These are phyloP conservation scores for Calonectria pseudoreteaudii DNA, from an alignment of 2,329 filamentous ascomycete species.

Conservation along the genomic window DNA sequence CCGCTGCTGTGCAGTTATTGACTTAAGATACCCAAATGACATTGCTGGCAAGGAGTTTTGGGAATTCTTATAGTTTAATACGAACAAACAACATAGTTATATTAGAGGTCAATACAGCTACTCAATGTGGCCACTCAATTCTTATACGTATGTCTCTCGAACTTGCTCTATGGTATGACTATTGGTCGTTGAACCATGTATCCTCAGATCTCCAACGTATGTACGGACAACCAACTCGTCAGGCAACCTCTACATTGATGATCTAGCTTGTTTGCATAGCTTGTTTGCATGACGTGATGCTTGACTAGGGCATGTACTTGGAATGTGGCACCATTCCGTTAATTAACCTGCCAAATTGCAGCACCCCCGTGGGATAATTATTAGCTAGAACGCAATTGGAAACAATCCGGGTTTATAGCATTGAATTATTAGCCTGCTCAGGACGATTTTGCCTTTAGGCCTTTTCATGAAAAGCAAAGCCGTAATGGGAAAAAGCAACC, in stretches of 20 bases:
- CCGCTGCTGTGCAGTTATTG: conserved; percentile 9
- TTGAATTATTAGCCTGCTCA: background rate
- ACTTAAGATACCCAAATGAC: conserved; percentile 7
- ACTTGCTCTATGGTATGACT: background rate
- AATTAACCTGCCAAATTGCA: background rate
- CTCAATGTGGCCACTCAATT: background rate
- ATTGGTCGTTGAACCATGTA: background rate
- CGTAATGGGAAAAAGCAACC: background rate
- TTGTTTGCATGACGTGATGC: background rate
- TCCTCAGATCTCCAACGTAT: background rate
- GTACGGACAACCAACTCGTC: background rate
- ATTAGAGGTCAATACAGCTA: conserved; percentile 4
- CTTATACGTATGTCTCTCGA: background rate
- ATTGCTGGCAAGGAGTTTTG: conserved; percentile 1
- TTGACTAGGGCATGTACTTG: background rate
- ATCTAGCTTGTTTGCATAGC: background rate
- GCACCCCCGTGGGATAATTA: background rate
- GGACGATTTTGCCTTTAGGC: background rate
- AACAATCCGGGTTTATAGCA: background rate
- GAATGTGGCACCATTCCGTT: background rate
- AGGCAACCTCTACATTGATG: background rate
- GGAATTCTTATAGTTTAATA: background rate
- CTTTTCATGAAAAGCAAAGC: no score
- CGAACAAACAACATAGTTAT: background rate
- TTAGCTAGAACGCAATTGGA: background rate